Evolutionary conservation across 75 land plant genomes (phyloP).

Genomic region (Ceratopteris richardii): DNA sequence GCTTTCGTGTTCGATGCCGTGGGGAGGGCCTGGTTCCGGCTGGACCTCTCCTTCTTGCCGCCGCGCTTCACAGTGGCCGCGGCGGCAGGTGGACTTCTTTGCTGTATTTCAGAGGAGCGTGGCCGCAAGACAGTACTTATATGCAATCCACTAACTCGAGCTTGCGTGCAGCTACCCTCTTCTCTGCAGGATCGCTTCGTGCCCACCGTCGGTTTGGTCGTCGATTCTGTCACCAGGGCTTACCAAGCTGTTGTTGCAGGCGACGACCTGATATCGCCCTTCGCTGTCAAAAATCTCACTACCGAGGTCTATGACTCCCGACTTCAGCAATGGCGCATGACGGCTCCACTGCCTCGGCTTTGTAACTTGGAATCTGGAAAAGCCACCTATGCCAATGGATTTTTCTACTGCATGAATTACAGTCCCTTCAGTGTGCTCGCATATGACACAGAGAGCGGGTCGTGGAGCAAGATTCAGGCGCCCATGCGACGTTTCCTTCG

Average conservation of each 20-base stretch:
- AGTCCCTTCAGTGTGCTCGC: slow-evolving; percentile 71
- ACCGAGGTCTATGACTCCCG: slow-evolving; percentile 61
- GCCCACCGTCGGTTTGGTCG: slow-evolving; percentile 55
- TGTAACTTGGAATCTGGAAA: slow-evolving; percentile 69
- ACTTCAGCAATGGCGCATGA: slow-evolving; percentile 46
- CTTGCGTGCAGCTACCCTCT: slow-evolving; percentile 45
- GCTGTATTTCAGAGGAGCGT: slow-evolving; percentile 48
- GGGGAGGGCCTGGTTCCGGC: slow-evolving; percentile 33
- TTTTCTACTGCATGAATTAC: slow-evolving; percentile 85
- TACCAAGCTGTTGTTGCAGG: slow-evolving; percentile 54
- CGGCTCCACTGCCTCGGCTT: slow-evolving; percentile 55
- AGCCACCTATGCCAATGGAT: slow-evolving; percentile 35
- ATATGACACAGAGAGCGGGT: slow-evolving; percentile 36
- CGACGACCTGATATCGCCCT: slow-evolving; percentile 78
- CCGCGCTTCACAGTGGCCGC: slow-evolving; percentile 54
- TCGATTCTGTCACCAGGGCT: slow-evolving; percentile 17
- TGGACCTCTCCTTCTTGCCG: slow-evolving; percentile 31
- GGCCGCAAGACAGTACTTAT: slow-evolving; percentile 53
- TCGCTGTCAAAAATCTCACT: slow-evolving; percentile 76
- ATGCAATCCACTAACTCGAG: slow-evolving; percentile 44
- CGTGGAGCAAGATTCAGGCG: slow-evolving; percentile 78
- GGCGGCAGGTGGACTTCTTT: slow-evolving; percentile 65
- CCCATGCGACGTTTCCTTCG: slow-evolving; percentile 85
- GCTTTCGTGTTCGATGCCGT: slow-evolving; percentile 40
- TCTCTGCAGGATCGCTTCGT: slow-evolving; percentile 49